Base-by-base conservation (phyloP, 2,329 filamentous ascomycete species). In the Mycosphaerella arachidis region DNA sequence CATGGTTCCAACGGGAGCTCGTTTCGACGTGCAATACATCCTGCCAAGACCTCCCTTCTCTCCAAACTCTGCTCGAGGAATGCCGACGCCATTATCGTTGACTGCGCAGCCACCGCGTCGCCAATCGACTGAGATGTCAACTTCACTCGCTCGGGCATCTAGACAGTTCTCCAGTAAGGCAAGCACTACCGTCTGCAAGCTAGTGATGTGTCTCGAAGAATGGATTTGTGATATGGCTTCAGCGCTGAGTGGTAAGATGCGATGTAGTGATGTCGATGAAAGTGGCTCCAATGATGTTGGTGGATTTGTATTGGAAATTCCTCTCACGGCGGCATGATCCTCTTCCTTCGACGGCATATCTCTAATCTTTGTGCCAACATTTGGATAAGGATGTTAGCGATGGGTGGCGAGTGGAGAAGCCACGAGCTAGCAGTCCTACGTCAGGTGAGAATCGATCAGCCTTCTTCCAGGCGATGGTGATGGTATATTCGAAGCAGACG, bases 31-130 rank as follows among this genome's bases (percentile, higher is more conserved):
- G 73, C 88, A 92, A 66, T 64, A 60, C 53, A 62, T 65, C 74
- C 86, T 90, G 27, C 86, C 89, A 18, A 97, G 78, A 0, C 89
- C 88, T 4, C 91, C 91, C 50, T 76, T 73, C 2, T 83, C 78
- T n/a, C 71, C 70, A 67, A 97, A 97, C 66, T 97, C 92, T 1
- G 73, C 70, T 0, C 89, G 84, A 1, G 79, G 72, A 50, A 99
- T 95, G 0, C 94, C 94, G 16, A 78, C 58, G 1, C 94, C 94
- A 75, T 97, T 83, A 72, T 99, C 94, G 70, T 96, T 89, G 5
- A 97, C 83, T 0, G 82, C 80, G 73, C 92, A 96, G 66, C 83
- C 85, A 5, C 92, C 93, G 27, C 87, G 86, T 56, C 76, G 74
- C 71, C 91, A 91, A 75, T 97, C 89, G 24, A 96, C 78, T 0